Evolutionary conservation across 2,329 filamentous ascomycete genomes (phyloP).

Genomic region (Claviceps purpurea): DNA sequence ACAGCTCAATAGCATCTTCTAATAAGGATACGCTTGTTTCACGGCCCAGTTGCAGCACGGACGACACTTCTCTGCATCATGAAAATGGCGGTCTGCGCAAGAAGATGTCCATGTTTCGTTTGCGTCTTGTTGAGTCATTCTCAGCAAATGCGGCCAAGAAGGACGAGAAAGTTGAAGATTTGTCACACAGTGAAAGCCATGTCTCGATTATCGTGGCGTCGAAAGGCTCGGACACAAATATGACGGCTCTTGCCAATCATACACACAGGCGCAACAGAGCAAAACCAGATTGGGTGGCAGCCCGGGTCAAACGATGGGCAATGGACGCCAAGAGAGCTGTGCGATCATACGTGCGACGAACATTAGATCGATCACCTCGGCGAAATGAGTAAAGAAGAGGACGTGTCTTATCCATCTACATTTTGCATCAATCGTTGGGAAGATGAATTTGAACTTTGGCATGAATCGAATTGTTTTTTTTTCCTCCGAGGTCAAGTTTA

Average conservation of each 20-base stretch:
- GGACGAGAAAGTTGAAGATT: conserved; percentile 3
- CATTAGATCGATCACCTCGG: conserved; percentile 17
- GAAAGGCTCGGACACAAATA: conserved; percentile 3
- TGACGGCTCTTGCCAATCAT: conserved; percentile 2
- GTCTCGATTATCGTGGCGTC: neutral
- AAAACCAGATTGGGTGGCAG: conserved; percentile 11
- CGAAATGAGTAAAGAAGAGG: conserved; percentile 5
- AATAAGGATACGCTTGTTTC: conserved; percentile 6
- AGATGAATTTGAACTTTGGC: conserved; percentile 1
- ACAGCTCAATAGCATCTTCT: conserved; percentile 5
- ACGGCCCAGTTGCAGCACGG: conserved; percentile 6
- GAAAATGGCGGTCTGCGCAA: conserved; percentile 12
- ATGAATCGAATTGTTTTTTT: neutral
- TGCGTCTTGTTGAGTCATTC: conserved; percentile 11
- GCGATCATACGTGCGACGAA: conserved; percentile 19
- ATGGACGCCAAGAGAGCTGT: conserved; percentile 19
- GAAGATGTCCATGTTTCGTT: conserved; percentile 19
- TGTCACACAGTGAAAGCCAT: conserved; percentile 4
- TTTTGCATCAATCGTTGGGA: conserved; percentile 4
- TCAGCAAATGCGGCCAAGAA: conserved; percentile 7
- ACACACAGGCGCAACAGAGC: neutral
- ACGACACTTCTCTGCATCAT: neutral
- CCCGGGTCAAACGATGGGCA: conserved; percentile 21
- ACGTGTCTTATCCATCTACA: neutral
- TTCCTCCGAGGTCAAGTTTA: neutral